Percentiles rank a stretch among this genome's conserved stretches.
phyloP scores from a whole-genome alignment of 140 eudicot genomes.

The Flaveria floridana region DNA sequence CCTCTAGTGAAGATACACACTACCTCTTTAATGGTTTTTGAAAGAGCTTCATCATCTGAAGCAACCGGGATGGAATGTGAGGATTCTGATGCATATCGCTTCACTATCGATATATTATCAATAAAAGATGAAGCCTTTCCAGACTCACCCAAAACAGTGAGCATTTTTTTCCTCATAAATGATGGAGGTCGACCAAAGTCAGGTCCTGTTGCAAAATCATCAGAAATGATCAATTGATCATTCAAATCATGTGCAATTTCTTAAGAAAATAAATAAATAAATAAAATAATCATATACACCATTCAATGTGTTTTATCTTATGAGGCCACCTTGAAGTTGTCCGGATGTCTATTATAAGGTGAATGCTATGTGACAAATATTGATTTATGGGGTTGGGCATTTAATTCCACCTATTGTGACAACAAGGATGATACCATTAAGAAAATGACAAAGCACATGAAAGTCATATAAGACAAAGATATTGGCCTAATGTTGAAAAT shows the following conservation, averaged over 20 bases:
- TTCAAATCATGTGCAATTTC: not conserved
- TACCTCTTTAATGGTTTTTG: conserved; percentile 85
- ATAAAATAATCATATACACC: not conserved
- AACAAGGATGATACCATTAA: not conserved
- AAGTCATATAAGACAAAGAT: not conserved
- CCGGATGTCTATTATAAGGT: not conserved
- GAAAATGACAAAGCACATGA: not conserved
- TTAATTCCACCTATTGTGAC: not conserved
- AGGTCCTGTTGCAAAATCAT: conserved; percentile 60
- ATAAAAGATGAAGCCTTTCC: conserved; percentile 78
- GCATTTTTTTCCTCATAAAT: conserved; percentile 67
- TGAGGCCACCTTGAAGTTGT: not conserved
- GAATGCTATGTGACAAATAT: not conserved
- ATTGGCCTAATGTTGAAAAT: not conserved
- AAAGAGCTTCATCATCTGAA: conserved; percentile 85
- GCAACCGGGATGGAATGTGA: conserved; percentile 80
- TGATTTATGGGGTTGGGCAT: not conserved
- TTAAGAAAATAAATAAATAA: not conserved
- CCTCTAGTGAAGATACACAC: not conserved
- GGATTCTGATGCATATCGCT: conserved; percentile 84
- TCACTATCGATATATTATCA: conserved; percentile 70
- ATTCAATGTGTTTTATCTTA: not conserved
- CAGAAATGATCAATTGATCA: conserved; percentile 3
- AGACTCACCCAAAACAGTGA: conserved; percentile 60
- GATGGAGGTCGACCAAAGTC: conserved; percentile 81